Evolutionary conservation across 2,329 filamentous ascomycete genomes (phyloP).

Genomic region (Alternaria sp.): DNA sequence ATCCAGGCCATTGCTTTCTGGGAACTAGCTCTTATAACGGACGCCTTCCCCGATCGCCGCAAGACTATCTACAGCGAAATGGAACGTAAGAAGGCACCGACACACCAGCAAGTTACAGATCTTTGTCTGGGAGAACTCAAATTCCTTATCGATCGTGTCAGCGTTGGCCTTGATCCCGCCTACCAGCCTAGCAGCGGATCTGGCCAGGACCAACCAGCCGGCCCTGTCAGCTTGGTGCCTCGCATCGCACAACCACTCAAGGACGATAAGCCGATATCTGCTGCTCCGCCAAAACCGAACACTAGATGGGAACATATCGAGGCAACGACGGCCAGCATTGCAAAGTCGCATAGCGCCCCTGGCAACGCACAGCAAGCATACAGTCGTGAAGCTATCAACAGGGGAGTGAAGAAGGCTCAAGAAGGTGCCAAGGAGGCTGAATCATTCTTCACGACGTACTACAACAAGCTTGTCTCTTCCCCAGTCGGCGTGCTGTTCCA

Average conservation of each 20-base stretch:
- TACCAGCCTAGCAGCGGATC: slow-evolving; percentile 28
- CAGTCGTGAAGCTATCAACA: slow-evolving; percentile 46
- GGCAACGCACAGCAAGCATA: slow-evolving; percentile 48
- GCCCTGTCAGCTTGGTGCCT: slow-evolving; percentile 58
- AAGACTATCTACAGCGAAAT: slow-evolving; percentile 88
- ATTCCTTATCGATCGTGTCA: slow-evolving; percentile 72
- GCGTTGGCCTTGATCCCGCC: slow-evolving; percentile 53
- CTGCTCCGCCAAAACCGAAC: slow-evolving; percentile 52
- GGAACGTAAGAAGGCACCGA: slow-evolving; percentile 79
- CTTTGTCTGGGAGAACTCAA: slow-evolving; percentile 76
- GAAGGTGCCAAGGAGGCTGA: slow-evolving; percentile 40
- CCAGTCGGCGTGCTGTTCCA: slow-evolving; percentile 74
- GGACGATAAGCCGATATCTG: slow-evolving; percentile 57
- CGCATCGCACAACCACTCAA: slow-evolving; percentile 60
- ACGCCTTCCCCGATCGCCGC: slow-evolving; percentile 76
- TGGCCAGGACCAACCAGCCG: slow-evolving; percentile 26
- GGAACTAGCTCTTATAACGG: slow-evolving; percentile 84
- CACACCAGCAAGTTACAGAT: slow-evolving; percentile 80
- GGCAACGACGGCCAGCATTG: slow-evolving; percentile 52
- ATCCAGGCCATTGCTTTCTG: slow-evolving; percentile 82
- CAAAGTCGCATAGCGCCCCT: slow-evolving; percentile 51
- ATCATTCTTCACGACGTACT: slow-evolving; percentile 37
- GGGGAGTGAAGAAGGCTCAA: slow-evolving; percentile 45
- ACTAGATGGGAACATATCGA: slow-evolving; percentile 40
- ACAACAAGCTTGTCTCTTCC: slow-evolving; percentile 48